phyloP scores from a whole-genome alignment of 176 grass and related monocot genomes.

The Musa troglodytarum region DNA sequence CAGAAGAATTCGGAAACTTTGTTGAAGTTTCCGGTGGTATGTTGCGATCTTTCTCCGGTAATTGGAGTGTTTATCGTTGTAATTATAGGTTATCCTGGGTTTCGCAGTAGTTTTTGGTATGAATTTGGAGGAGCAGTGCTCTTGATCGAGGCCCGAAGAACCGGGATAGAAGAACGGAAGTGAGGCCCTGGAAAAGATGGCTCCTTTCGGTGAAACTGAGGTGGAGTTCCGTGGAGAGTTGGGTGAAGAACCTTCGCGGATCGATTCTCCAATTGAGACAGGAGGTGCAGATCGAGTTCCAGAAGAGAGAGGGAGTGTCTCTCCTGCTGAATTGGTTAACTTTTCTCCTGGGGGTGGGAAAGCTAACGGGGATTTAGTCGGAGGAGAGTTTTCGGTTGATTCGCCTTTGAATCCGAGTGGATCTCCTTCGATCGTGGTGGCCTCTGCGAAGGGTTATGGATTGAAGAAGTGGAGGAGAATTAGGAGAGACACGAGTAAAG shows the following conservation, averaged over 20 bases:
- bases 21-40: background rate
- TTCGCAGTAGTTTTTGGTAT: background rate
- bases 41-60: background rate
- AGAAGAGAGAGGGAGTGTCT: slow-evolving; percentile 3
- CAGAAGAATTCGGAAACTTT: background rate
- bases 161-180: background rate
- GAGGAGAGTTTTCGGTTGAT: slow-evolving; percentile 21
- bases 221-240: slow-evolving; percentile 11
- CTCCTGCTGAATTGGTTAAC: background rate
- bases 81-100: background rate
- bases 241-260: background rate
- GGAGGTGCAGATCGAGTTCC: background rate
- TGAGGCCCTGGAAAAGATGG: slow-evolving; percentile 11
- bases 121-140: slow-evolving; percentile 14
- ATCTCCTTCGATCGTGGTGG: slow-evolving; percentile 1
- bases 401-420: background rate
- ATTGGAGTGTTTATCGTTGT: background rate
- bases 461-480: slow-evolving; percentile 47
- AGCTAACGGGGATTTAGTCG: background rate
- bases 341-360: background rate
- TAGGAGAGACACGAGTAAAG: slow-evolving; percentile 25
- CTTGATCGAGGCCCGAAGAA: background rate
- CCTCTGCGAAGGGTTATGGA: slow-evolving; percentile 20
- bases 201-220: slow-evolving; percentile 5
- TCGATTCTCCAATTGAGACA: background rate